Conservation (phyloP, 2,329 filamentous ascomycete genomes). For the Dryadomyces quercus-mongolicae region DNA sequence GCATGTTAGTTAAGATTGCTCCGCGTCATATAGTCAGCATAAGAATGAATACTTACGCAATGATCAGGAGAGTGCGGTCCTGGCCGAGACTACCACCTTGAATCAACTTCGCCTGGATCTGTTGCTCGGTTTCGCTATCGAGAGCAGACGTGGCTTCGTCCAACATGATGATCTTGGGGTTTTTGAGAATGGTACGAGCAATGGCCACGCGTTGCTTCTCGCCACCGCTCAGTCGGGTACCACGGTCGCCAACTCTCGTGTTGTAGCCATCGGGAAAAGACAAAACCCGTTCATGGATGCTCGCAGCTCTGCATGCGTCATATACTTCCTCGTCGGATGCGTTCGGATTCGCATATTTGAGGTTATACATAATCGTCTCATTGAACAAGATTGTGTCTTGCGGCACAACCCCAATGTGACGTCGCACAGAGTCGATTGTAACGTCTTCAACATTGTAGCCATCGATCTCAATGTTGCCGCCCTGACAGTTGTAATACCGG, state of each 20-base stretch:
- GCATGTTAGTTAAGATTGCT: background rate
- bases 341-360: conserved; percentile 36
- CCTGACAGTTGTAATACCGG: conserved; percentile 82
- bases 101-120: conserved; percentile 56
- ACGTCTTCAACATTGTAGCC: conserved; percentile 72
- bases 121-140: conserved; percentile 46
- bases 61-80: conserved; percentile 86
- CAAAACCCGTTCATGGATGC: conserved; percentile 42
- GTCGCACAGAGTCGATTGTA: conserved; percentile 86
- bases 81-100: conserved; percentile 51
- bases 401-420: conserved; percentile 88
- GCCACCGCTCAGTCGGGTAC: conserved; percentile 43
- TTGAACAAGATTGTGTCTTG: conserved; percentile 73
- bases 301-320: conserved; percentile 38
- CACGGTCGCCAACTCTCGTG: conserved; percentile 40
- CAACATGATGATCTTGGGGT: conserved; percentile 56
- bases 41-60: conserved; percentile 54
- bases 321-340: conserved; percentile 36
- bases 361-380: conserved; percentile 42
- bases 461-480: conserved; percentile 74
- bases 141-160: conserved; percentile 64
- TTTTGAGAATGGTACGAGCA: conserved; percentile 54
- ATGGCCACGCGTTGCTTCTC: conserved; percentile 49
- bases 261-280: conserved; percentile 39
- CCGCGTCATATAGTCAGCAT: background rate